phyloP scores from a whole-genome alignment of 352 stramenopile species.

The Globisporangium polare region DNA sequence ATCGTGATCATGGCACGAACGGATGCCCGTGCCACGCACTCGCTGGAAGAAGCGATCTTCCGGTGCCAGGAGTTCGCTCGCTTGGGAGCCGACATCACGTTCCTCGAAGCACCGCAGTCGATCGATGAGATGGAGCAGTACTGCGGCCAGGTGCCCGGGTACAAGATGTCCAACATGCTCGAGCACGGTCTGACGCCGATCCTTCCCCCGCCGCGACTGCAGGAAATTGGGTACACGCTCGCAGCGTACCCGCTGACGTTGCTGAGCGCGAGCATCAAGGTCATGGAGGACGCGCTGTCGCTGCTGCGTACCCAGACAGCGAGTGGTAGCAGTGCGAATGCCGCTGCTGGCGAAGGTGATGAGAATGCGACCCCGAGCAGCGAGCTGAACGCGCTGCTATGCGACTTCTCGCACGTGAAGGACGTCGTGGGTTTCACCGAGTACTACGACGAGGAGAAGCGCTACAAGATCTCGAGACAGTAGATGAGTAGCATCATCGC shows the following conservation, averaged over 20 bases:
- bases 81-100: constrained; percentile 93
- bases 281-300: constrained; percentile 87
- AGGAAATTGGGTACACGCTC: constrained; percentile 91
- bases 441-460: constrained; percentile 86
- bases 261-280: constrained; percentile 90
- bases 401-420: constrained; percentile 89
- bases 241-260: constrained; percentile 93
- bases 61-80: constrained; percentile 90
- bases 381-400: constrained; percentile 21
- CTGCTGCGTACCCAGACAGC: constrained; percentile 68
- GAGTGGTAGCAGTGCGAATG: background rate
- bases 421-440: constrained; percentile 92
- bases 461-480: constrained; percentile 20
- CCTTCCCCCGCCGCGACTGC: constrained; percentile 76
- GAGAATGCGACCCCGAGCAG: constrained; percentile 32
- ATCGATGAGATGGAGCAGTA: constrained; percentile 92
- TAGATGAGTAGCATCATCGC: background rate
- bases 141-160: constrained; percentile 84
- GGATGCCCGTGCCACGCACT: constrained; percentile 87
- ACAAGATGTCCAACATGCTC: constrained; percentile 86
- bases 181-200: constrained; percentile 92
- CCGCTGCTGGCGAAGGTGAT: constrained; percentile 21
- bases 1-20: constrained; percentile 94
- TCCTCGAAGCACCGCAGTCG: constrained; percentile 91
- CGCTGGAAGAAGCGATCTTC: constrained; percentile 90